These are phyloP conservation scores for Karstenula rhodostoma DNA, from an alignment of 2,329 filamentous ascomycete species.

Conservation along the genomic window DNA sequence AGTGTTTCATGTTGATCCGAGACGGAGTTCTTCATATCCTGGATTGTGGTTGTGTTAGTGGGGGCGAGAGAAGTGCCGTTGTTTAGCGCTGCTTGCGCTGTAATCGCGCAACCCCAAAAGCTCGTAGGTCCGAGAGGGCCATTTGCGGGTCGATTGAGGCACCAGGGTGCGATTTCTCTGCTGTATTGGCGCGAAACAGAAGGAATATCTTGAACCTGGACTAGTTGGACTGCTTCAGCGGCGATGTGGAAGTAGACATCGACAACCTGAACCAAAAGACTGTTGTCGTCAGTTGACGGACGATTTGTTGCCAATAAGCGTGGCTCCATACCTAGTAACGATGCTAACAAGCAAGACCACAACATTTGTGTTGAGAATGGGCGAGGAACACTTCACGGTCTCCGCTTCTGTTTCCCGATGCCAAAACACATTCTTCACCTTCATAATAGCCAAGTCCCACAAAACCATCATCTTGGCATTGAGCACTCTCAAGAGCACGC, in stretches of 20 bases:
- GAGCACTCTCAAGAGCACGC: conserved; percentile 18
- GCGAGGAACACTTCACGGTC: neutral
- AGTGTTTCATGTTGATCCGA: conserved; percentile 15
- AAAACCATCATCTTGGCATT: conserved; percentile 24
- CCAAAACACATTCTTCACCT: conserved; percentile 18
- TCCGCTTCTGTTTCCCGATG: conserved; percentile 1
- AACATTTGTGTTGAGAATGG: conserved; percentile 14
- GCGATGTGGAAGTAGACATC: conserved; percentile 26
- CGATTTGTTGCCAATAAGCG: neutral
- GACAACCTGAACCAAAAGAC: conserved; percentile 25
- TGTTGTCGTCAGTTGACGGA: conserved; percentile 4
- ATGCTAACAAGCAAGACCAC: conserved; percentile 15
- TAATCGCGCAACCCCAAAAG: conserved; percentile 24
- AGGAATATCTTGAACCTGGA: conserved; percentile 12
- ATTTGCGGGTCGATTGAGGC: conserved; percentile 14
- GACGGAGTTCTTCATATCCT: conserved; percentile 14
- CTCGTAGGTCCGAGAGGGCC: conserved; percentile 14
- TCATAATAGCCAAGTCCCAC: conserved; percentile 11
- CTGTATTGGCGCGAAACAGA: conserved; percentile 12
- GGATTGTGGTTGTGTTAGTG: conserved; percentile 20
- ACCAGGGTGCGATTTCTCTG: conserved; percentile 24
- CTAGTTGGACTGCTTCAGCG: conserved; percentile 15
- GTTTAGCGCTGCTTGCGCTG: conserved; percentile 5
- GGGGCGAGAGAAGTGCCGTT: conserved; percentile 9
- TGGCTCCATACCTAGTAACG: conserved; percentile 15